Conservation (phyloP, 257 asterid genomes). For the Echites panduratus region DNA sequence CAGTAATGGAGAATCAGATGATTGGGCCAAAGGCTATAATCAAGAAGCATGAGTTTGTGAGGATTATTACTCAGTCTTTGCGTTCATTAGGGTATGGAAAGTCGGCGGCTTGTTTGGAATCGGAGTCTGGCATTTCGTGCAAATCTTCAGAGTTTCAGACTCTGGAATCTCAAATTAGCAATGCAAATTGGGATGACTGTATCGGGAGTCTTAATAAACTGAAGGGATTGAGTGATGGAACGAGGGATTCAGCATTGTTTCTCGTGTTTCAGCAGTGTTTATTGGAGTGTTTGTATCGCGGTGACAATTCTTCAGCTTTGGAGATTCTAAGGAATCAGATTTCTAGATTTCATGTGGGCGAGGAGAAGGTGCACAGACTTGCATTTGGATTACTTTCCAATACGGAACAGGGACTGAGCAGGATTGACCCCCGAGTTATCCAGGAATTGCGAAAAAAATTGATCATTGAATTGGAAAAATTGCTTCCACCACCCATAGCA, state of each 20-base stretch:
- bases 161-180: constrained; percentile 45
- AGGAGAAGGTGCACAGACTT: constrained; percentile 57
- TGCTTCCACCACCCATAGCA: constrained; percentile 69
- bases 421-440: constrained; percentile 32
- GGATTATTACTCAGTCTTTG: constrained; percentile 59
- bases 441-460: constrained; percentile 37
- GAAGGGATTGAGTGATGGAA: constrained; percentile 46
- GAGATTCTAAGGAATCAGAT: constrained; percentile 48
- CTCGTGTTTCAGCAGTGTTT: constrained; percentile 66
- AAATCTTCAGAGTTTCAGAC: constrained; percentile 48
- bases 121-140: constrained; percentile 60
- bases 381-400: constrained; percentile 47
- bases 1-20: constrained; percentile 36
- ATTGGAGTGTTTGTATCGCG: constrained; percentile 55
- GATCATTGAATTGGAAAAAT: constrained; percentile 46
- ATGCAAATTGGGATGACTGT: constrained; percentile 66
- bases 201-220: constrained; percentile 33
- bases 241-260: constrained; percentile 53
- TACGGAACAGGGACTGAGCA: constrained; percentile 37
- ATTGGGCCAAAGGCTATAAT: constrained; percentile 59
- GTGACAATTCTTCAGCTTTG: constrained; percentile 51
- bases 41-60: constrained; percentile 62
- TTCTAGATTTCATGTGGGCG: constrained; percentile 35
- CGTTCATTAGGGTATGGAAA: constrained; percentile 62
- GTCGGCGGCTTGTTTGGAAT: constrained; percentile 71